Conservation (phyloP, 2,329 filamentous ascomycete species). For the Fusarium transvaalense region DNA sequence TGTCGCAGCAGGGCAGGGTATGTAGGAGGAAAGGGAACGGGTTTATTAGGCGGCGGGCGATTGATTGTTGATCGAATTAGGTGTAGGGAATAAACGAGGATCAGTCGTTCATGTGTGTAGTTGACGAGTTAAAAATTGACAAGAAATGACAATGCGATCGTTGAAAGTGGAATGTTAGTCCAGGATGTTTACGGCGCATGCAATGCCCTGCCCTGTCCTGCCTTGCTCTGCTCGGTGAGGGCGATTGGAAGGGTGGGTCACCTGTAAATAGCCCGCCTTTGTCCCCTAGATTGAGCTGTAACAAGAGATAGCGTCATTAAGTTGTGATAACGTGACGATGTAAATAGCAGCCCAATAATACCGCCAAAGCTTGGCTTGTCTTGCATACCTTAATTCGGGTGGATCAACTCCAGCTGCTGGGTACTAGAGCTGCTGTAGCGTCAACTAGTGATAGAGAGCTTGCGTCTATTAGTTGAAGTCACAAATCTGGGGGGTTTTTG, state of each 20-base stretch:
- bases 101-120: conserved; percentile 14
- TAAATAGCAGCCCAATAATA: conserved; percentile 32
- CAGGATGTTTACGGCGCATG: conserved; percentile 1
- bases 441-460: conserved; percentile 18
- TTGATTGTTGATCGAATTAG: neutral
- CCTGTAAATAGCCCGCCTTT: conserved; percentile 27
- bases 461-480: conserved; percentile 6
- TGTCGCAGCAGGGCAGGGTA: conserved; percentile 11
- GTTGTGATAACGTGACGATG: conserved; percentile 36
- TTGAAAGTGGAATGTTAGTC: conserved; percentile 27
- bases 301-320: conserved; percentile 40
- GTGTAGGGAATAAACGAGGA: conserved; percentile 1
- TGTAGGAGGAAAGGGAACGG: neutral
- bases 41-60: conserved; percentile 7
- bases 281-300: conserved; percentile 3
- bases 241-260: conserved; percentile 34
- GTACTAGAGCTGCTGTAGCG: conserved; percentile 8
- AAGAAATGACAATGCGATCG: conserved; percentile 33
- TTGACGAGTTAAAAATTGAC: conserved; percentile 23
- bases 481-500: conserved; percentile 12
- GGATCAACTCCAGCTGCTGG: conserved; percentile 14
- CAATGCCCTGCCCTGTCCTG: no score
- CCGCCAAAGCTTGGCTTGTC: conserved; percentile 1
- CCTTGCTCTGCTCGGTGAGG: conserved; percentile 35
- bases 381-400: conserved; percentile 3